phyloP scores from a whole-genome alignment of 1,284 basidiomycete species.

The Retiboletus fuscus region DNA sequence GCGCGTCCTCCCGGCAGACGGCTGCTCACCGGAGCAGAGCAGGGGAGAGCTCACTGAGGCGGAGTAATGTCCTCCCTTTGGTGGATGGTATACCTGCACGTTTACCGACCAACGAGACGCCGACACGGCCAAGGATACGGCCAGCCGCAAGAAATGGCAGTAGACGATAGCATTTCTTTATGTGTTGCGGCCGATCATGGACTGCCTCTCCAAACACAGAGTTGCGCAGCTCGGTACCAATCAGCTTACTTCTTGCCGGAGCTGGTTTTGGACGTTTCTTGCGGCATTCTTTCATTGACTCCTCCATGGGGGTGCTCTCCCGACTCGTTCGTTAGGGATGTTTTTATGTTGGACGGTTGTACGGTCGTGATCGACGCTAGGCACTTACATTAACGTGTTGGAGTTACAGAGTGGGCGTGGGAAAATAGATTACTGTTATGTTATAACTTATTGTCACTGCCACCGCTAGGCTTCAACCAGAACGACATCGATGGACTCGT shows the following conservation, averaged over 20 bases:
- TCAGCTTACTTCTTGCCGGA: conserved; percentile 6
- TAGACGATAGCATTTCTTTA: conserved; percentile 40
- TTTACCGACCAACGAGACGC: conserved; percentile 66
- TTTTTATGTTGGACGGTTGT: conserved; percentile 32
- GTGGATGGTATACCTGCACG: conserved; percentile 47
- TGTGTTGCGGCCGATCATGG: background rate
- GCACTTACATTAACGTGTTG: conserved; percentile 16
- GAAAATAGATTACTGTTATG: conserved; percentile 47
- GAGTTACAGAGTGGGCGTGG: conserved; percentile 40
- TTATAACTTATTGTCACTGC: conserved; percentile 10
- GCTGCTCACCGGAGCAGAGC: conserved; percentile 32
- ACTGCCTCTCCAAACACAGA: background rate
- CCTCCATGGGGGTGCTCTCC: conserved; percentile 21
- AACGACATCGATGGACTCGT: conserved; percentile 75
- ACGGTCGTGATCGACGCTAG: background rate
- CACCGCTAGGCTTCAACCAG: conserved; percentile 25
- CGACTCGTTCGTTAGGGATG: conserved; percentile 31
- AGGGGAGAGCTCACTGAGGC: conserved; percentile 41
- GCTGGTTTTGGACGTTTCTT: conserved; percentile 31
- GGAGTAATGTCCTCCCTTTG: conserved; percentile 36
- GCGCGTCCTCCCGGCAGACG: conserved; percentile 41
- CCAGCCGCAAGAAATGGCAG: conserved; percentile 40
- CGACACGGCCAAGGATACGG: conserved; percentile 67
- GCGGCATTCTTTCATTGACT: conserved; percentile 28
- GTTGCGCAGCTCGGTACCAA: background rate